A percentile compares a stretch with the other conserved stretches of the same genome.
phyloP scores from a whole-genome alignment of 2,329 filamentous ascomycete species.

The Colletotrichum graminicola region DNA sequence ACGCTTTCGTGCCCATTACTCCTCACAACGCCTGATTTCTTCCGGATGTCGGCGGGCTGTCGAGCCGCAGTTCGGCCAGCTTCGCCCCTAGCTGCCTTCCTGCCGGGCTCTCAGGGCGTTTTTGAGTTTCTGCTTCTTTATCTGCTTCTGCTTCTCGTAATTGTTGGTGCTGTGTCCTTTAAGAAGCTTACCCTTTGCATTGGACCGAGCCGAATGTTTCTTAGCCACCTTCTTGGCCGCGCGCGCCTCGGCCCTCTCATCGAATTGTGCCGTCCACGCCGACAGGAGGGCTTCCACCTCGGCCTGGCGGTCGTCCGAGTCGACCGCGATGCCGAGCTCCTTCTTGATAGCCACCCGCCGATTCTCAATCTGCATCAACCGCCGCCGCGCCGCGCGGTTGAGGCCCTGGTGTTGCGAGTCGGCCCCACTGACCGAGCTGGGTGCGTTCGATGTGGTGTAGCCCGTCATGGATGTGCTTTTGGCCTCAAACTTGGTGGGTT shows the following conservation, averaged over 20 bases:
- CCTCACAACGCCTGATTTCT: background rate
- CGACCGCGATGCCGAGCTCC: conserved; percentile 31
- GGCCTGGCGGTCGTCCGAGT: conserved; percentile 34
- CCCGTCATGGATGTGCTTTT: conserved; percentile 16
- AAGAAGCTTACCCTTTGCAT: conserved; percentile 38
- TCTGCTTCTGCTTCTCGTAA: conserved; percentile 35
- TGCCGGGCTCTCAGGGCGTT: conserved; percentile 31
- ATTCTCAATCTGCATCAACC: conserved; percentile 36
- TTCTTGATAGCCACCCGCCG: conserved; percentile 30
- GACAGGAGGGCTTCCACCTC: conserved; percentile 36
- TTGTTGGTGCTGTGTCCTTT: conserved; percentile 27
- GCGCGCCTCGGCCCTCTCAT: conserved; percentile 33
- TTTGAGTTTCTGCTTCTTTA: conserved; percentile 40
- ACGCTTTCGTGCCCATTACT: background rate
- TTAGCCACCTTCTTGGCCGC: conserved; percentile 31
- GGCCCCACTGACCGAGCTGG: conserved; percentile 33
- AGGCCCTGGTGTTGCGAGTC: conserved; percentile 22
- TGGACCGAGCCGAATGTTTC: conserved; percentile 16
- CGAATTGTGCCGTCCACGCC: conserved; percentile 26
- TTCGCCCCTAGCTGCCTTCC: conserved; percentile 32
- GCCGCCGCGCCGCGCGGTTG: conserved; percentile 40
- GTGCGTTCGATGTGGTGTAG: conserved; percentile 27
- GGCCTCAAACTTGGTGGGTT: conserved; percentile 19
- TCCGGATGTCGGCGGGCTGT: conserved; percentile 3
- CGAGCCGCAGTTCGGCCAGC: conserved; percentile 28